Evolutionary conservation across 495 filamentous ascomycete species (phyloP).

Genomic region (Aspergillus diversus): DNA sequence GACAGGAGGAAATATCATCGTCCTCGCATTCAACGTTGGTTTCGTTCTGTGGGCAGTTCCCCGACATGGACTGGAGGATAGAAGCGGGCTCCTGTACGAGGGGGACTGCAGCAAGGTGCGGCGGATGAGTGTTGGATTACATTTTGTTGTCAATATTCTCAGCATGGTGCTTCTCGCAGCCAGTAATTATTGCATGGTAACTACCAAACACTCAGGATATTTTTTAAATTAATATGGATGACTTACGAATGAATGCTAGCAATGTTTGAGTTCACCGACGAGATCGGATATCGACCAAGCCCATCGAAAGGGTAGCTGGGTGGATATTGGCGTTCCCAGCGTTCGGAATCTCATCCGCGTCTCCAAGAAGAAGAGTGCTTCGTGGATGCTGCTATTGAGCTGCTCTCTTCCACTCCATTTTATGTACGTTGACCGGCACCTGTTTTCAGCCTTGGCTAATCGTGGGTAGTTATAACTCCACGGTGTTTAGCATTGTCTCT

Average conservation of each 20-base stretch:
- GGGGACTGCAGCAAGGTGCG: constrained; percentile 6
- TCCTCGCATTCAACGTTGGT: constrained; percentile 8
- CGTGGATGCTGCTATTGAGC: constrained; percentile 4
- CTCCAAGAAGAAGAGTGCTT: background rate
- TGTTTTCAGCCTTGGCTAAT: background rate
- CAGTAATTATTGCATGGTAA: constrained; percentile 16
- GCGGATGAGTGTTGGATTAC: constrained; percentile 3
- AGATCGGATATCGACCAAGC: constrained; percentile 4
- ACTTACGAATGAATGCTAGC: background rate
- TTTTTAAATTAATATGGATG: background rate
- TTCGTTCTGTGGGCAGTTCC: constrained; percentile 5
- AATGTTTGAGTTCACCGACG: constrained; percentile 15
- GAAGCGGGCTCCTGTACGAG: constrained; percentile 2
- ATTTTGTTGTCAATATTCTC: constrained; percentile 14
- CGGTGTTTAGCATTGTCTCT: constrained; percentile 4
- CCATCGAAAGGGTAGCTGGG: constrained; percentile 5
- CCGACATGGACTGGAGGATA: constrained; percentile 6
- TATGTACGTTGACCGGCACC: background rate
- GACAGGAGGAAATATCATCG: background rate
- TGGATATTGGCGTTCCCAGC: constrained; percentile 16
- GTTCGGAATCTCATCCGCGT: constrained; percentile 4
- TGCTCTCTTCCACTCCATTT: constrained; percentile 13
- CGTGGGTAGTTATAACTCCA: constrained; percentile 14
- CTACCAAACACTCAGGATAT: background rate
- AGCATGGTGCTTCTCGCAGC: constrained; percentile 12